Evolutionary conservation across 495 filamentous ascomycete genomes (phyloP).

Genomic region (Lasiosphaeriaceae sp.): DNA sequence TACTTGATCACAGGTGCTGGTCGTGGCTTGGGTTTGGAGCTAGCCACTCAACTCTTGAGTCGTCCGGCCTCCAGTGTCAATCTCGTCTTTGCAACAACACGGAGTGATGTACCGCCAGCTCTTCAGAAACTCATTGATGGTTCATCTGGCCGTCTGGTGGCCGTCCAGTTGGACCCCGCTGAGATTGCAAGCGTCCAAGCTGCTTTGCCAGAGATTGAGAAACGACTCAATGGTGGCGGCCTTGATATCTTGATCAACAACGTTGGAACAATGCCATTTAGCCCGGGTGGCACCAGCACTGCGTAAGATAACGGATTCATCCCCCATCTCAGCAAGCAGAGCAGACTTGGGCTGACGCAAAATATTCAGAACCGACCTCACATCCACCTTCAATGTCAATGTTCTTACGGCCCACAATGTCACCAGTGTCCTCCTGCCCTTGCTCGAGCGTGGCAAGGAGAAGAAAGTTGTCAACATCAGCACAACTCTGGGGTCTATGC

Average conservation of each 20-base stretch:
- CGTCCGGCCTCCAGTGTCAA: slow-evolving; percentile 18
- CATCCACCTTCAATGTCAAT: slow-evolving; percentile 41
- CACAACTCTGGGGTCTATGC: slow-evolving; percentile 43
- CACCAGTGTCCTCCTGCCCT: slow-evolving; percentile 42
- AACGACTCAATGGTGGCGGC: slow-evolving; percentile 24
- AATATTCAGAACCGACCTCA: slow-evolving; percentile 31
- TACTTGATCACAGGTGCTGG: slow-evolving; percentile 38
- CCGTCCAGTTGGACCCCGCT: slow-evolving; percentile 31
- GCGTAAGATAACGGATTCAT: not conserved
- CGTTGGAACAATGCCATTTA: slow-evolving; percentile 22
- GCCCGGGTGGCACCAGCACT: slow-evolving; percentile 21
- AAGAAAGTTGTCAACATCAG: slow-evolving; percentile 51
- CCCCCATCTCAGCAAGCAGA: not conserved
- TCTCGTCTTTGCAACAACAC: not conserved
- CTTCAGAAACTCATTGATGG: slow-evolving; percentile 26
- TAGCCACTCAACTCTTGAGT: slow-evolving; percentile 29
- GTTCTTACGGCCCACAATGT: slow-evolving; percentile 41
- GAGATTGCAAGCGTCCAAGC: slow-evolving; percentile 28
- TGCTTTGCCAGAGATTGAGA: slow-evolving; percentile 22
- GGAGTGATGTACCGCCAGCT: slow-evolving; percentile 21
- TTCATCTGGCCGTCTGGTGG: slow-evolving; percentile 24
- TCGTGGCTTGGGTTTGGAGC: slow-evolving; percentile 38
- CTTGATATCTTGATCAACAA: slow-evolving; percentile 28
- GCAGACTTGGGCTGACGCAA: slow-evolving; percentile 7
- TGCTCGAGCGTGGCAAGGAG: slow-evolving; percentile 38